A percentile compares a stretch with the other conserved stretches of the same genome.
Evolutionary conservation across 2,329 filamentous ascomycete genomes (phyloP).

Genomic region (Calonectria fujianensis): DNA sequence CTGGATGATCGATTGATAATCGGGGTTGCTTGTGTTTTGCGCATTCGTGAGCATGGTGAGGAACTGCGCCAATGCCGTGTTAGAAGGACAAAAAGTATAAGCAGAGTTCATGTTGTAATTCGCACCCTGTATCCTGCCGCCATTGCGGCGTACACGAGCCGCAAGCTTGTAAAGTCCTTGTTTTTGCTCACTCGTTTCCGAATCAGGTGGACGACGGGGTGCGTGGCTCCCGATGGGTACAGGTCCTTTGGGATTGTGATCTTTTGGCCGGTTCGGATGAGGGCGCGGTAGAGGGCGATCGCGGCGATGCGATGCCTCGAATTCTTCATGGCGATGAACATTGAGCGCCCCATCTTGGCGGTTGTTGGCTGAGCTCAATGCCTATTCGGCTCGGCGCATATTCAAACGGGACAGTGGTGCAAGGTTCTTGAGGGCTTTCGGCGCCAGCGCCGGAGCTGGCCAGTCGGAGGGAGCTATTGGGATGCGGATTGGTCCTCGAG

Average conservation of each 20-base stretch:
- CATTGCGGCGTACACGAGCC: slow-evolving; percentile 78
- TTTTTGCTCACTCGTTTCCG: slow-evolving; percentile 79
- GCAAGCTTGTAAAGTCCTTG: slow-evolving; percentile 72
- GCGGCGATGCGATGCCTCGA: slow-evolving; percentile 74
- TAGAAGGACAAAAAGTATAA: background rate
- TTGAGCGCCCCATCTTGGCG: slow-evolving; percentile 55
- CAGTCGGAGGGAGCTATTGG: background rate
- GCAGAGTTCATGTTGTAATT: background rate
- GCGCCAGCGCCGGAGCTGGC: slow-evolving; percentile 1
- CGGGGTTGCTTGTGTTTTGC: slow-evolving; percentile 60
- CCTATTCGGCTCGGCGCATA: slow-evolving; percentile 40
- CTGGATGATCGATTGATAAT: slow-evolving; percentile 64
- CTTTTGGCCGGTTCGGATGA: slow-evolving; percentile 75
- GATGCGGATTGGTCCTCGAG: slow-evolving; percentile 6
- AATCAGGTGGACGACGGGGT: slow-evolving; percentile 75
- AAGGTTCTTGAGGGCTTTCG: slow-evolving; percentile 9
- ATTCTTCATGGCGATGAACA: slow-evolving; percentile 68
- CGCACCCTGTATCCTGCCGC: slow-evolving; percentile 80
- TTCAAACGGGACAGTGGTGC: background rate
- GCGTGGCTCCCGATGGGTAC: slow-evolving; percentile 50
- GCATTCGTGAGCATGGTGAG: slow-evolving; percentile 64
- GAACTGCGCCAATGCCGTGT: slow-evolving; percentile 56
- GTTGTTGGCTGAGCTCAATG: slow-evolving; percentile 8
- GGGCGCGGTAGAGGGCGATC: slow-evolving; percentile 82
- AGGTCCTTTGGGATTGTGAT: slow-evolving; percentile 71